Evolutionary conservation across 768 basidiomycete species (phyloP), one percentile per base, ranked within the genome.

Genomic region (Wakefieldia striispora): DNA sequence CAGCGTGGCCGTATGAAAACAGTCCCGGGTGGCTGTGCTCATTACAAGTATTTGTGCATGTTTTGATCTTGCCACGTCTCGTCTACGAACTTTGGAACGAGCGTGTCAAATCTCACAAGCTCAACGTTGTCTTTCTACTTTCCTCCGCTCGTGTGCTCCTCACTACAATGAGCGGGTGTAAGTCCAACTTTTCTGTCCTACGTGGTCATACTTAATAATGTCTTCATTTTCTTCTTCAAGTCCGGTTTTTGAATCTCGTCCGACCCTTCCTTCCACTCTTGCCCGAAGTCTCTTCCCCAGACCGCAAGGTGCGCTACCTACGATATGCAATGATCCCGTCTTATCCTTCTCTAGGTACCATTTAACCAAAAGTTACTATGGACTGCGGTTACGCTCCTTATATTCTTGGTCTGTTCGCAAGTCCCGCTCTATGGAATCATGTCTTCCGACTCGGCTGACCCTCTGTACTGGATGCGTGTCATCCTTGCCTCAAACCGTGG

Each of bases 401-500:
- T 99, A 71, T 98, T 97, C 89, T 74, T 99, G 65, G 95, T 98
- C 56, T 98, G 95, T 80, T 97, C 95, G 23, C 97, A 98, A 75
- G 95, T 98, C 27, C 97, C 97, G 6, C 80, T 99, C 40, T 99
- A 98, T 72, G 97, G 97, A 55, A 98, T 99, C 83, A 95, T 97
- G 86, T 97, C 93, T 24, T 97, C 94, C 51, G 95, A 99, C 79
- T 97, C 94, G 58, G 93, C 93, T 47, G 95, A 99, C 75, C 97
- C 97, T 13, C 84, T 99, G 37, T 97, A 97, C 77, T 98, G 95
- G 97, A 94, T 97, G 88, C 91, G 95, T 72, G 95, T 95, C 75
- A 98, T 99, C 73, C 83, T 99, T 53, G 95, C 97, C 20, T 97
- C 93, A 7, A 98, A 98, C 75, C 83, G 95, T 52, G 97, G 97